Evolutionary conservation across 352 stramenopile species (phyloP).

Genomic region (Phytophthora citrophthora): DNA sequence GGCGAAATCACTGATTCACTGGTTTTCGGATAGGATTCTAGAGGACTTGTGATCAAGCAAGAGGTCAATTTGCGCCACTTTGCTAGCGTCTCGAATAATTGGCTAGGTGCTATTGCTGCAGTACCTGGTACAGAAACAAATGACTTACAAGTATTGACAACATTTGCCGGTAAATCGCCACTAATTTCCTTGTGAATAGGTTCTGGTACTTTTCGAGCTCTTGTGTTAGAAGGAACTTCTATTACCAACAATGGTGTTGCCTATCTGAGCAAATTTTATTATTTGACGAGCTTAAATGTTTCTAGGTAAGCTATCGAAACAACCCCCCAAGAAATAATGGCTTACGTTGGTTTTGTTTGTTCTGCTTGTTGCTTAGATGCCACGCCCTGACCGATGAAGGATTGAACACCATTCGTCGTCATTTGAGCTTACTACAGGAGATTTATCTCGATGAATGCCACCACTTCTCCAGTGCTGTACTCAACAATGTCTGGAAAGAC

Average conservation of each 20-base stretch:
- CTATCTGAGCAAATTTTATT: constrained; percentile 35
- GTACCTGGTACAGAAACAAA: constrained; percentile 3
- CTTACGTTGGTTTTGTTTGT: not conserved
- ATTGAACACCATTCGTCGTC: constrained; percentile 47
- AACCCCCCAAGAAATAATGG: too few species aligned
- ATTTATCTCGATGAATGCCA: constrained; percentile 66
- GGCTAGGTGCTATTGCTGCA: constrained; percentile 33
- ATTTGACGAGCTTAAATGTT: constrained; percentile 34
- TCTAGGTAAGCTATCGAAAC: constrained; percentile 24
- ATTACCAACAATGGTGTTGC: constrained; percentile 37
- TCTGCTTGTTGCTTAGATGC: constrained; percentile 31
- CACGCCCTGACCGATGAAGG: constrained; percentile 61
- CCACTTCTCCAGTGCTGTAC: constrained; percentile 56
- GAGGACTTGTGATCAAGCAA: constrained; percentile 26
- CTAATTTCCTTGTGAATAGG: constrained; percentile 1
- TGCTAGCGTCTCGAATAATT: constrained; percentile 38
- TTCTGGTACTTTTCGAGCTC: constrained; percentile 11
- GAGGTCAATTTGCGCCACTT: constrained; percentile 36
- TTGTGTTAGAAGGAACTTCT: constrained; percentile 36
- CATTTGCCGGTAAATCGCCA: not conserved
- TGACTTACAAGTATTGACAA: not conserved
- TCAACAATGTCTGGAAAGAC: constrained; percentile 65
- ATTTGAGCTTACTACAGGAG: constrained; percentile 52
- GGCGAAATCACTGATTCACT: not conserved
- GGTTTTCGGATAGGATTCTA: constrained; percentile 24